phyloP scores from a whole-genome alignment of 1,284 basidiomycete genomes.

The Amylostereum chailletii region DNA sequence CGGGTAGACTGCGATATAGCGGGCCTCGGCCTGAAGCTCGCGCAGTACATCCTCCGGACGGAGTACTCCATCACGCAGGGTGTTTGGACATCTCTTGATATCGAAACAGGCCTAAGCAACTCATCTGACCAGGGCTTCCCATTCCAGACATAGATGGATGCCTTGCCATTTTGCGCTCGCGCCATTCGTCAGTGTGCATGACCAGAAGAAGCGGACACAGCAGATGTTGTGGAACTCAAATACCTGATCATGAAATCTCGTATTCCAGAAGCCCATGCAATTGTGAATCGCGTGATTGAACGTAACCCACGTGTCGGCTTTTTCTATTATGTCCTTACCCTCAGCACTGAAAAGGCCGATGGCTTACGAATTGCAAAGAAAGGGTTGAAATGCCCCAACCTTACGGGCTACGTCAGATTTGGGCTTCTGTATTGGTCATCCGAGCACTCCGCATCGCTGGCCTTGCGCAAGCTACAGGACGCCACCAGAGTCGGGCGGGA shows the following conservation, averaged over 20 bases:
- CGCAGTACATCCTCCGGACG: conserved; percentile 40
- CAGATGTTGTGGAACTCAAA: conserved; percentile 55
- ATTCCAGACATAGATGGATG: conserved; percentile 46
- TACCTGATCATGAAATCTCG: conserved; percentile 36
- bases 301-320: conserved; percentile 48
- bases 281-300: conserved; percentile 35
- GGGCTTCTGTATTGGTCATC: conserved; percentile 48
- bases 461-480: conserved; percentile 37
- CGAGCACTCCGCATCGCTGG: conserved; percentile 48
- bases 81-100: conserved; percentile 35
- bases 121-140: conserved; percentile 39
- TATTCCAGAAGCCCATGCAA: conserved; percentile 32
- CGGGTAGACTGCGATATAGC: conserved; percentile 41
- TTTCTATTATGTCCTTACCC: conserved; percentile 46
- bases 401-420: conserved; percentile 38
- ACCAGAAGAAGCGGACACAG: conserved; percentile 32
- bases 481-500: conserved; percentile 31
- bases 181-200: conserved; percentile 36
- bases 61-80: conserved; percentile 54
- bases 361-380: conserved; percentile 39
- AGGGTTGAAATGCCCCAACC: conserved; percentile 42
- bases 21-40: conserved; percentile 38
- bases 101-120: conserved; percentile 30
- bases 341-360: conserved; percentile 24
- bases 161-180: conserved; percentile 44